A percentile compares a stretch with the other conserved stretches of the same genome.
These are phyloP conservation scores for Zymoseptoria passerinii DNA, from an alignment of 2,329 filamentous ascomycete species.

Conservation along the genomic window DNA sequence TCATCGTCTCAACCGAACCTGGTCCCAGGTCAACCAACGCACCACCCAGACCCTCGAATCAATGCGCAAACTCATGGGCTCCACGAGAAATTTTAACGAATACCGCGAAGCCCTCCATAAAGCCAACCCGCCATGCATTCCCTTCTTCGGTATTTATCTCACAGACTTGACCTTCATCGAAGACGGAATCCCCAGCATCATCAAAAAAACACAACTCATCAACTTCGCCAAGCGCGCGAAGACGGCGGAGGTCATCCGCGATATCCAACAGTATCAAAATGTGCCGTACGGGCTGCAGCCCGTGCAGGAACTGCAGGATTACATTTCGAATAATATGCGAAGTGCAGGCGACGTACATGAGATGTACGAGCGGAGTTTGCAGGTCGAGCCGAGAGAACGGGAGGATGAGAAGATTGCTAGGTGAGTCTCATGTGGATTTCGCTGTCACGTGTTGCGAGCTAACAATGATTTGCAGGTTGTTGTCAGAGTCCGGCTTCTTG, in stretches of 20 bases:
- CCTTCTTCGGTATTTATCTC: conserved; percentile 97
- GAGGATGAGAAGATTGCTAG: conserved; percentile 99
- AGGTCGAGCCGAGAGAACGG: conserved; percentile 86
- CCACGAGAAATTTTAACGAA: conserved; percentile 95
- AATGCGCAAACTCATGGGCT: conserved; percentile 92
- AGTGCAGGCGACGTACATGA: conserved; percentile 92
- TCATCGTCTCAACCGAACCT: conserved; percentile 84
- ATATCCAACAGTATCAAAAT: conserved; percentile 98
- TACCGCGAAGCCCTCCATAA: conserved; percentile 89
- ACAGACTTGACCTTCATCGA: conserved; percentile 98
- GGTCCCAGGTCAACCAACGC: conserved; percentile 84
- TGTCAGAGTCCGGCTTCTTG: conserved; percentile 49
- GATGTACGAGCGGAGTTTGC: conserved; percentile 97
- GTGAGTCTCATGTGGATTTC: conserved; percentile 45
- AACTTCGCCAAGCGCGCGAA: conserved; percentile 98
- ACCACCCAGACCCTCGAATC: conserved; percentile 73
- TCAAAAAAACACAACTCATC: conserved; percentile 93
- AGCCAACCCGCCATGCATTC: conserved; percentile 93
- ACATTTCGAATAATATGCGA: conserved; percentile 94
- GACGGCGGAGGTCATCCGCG: conserved; percentile 94
- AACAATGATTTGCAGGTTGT: conserved; percentile 35
- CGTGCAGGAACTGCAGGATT: conserved; percentile 88
- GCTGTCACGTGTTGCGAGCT: conserved; percentile 4
- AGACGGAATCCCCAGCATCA: conserved; percentile 90
- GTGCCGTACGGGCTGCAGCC: conserved; percentile 88